phyloP scores from a whole-genome alignment of 2,329 filamentous ascomycete genomes.

The Paecilomyces sp. region DNA sequence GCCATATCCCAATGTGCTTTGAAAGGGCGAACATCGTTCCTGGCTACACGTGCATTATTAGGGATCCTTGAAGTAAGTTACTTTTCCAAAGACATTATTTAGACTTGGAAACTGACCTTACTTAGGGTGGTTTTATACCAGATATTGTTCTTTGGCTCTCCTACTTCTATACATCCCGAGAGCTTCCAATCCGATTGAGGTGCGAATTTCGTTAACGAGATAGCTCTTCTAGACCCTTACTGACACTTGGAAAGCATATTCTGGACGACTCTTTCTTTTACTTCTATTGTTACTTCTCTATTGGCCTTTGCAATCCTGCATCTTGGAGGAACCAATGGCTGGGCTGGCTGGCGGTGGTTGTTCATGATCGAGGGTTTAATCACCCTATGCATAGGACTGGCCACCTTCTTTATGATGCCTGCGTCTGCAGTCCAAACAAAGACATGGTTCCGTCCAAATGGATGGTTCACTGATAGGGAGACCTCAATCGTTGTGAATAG shows the following conservation, averaged over 20 bases:
- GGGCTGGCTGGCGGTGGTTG: slow-evolving; percentile 42
- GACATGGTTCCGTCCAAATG: slow-evolving; percentile 47
- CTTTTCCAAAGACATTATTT: background rate
- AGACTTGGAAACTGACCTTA: background rate
- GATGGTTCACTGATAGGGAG: slow-evolving; percentile 57
- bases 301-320: slow-evolving; percentile 30
- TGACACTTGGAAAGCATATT: slow-evolving; percentile 43
- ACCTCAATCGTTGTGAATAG: slow-evolving; percentile 56
- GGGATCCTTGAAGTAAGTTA: slow-evolving; percentile 29
- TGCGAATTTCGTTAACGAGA: background rate
- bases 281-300: slow-evolving; percentile 27
- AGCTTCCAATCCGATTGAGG: slow-evolving; percentile 56
- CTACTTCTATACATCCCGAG: slow-evolving; percentile 62
- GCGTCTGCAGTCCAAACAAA: slow-evolving; percentile 45
- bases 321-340: slow-evolving; percentile 22
- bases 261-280: slow-evolving; percentile 53
- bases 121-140: slow-evolving; percentile 52
- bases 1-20: slow-evolving; percentile 40
- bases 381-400: slow-evolving; percentile 46
- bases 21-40: slow-evolving; percentile 32
- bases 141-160: slow-evolving; percentile 49
- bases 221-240: background rate
- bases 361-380: slow-evolving; percentile 52
- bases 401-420: slow-evolving; percentile 51
- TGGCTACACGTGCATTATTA: slow-evolving; percentile 34